These are phyloP conservation scores for Lepidopterella palustris DNA, from an alignment of 495 filamentous ascomycete genomes.

Conservation along the genomic window DNA sequence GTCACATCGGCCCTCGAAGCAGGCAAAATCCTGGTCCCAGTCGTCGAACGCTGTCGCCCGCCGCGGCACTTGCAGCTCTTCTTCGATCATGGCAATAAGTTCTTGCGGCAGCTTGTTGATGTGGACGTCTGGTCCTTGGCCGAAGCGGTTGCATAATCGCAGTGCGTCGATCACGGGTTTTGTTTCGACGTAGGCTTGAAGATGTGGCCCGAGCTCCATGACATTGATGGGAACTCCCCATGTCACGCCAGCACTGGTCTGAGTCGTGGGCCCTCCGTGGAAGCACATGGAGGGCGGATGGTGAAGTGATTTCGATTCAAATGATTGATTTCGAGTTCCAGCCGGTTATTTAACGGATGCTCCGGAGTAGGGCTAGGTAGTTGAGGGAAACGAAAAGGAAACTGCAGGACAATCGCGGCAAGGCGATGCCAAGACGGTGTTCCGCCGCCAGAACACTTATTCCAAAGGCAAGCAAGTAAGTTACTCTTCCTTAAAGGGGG, in stretches of 20 bases:
- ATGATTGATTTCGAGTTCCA: no score
- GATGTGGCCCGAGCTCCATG: neutral
- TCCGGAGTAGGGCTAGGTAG: no score
- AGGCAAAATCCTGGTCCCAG: neutral
- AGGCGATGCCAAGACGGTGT: no score
- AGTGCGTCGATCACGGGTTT: constrained; percentile 5
- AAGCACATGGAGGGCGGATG: neutral
- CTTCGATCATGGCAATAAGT: constrained; percentile 7
- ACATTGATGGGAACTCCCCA: constrained; percentile 4
- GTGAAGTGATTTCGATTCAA: no score
- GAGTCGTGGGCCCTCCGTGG: neutral
- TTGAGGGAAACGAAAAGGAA: no score
- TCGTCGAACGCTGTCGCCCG: neutral
- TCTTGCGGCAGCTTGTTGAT: constrained; percentile 17
- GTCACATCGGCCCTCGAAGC: neutral
- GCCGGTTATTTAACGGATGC: no score
- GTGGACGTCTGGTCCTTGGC: constrained; percentile 8
- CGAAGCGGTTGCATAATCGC: constrained; percentile 15
- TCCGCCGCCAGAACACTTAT: no score
- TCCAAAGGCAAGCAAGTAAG: no score
- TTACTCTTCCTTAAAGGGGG: no score
- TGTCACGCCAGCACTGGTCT: neutral
- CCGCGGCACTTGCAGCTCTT: neutral
- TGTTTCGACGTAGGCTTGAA: constrained; percentile 2
- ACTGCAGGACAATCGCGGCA: no score